phyloP scores from a whole-genome alignment of 495 filamentous ascomycete species.

The Aspergillus haitiensis region DNA sequence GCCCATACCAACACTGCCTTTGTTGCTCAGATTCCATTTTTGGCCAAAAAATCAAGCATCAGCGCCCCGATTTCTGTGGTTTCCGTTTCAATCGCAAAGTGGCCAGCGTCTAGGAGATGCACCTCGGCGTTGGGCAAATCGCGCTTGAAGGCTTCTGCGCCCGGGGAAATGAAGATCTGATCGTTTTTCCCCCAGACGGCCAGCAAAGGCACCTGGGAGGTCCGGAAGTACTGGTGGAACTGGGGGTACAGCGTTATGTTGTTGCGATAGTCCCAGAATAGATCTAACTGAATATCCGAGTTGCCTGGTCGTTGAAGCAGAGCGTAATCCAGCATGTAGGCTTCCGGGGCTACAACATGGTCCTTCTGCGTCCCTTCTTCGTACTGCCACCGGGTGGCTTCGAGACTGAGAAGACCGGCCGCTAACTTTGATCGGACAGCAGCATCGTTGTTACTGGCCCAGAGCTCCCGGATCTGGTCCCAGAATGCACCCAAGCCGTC shows the following conservation, averaged over 20 bases:
- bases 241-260: constrained; percentile 56
- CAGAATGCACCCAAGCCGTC: constrained; percentile 61
- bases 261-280: constrained; percentile 58
- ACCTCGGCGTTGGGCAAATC: constrained; percentile 55
- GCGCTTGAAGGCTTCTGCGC: constrained; percentile 59
- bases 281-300: constrained; percentile 56
- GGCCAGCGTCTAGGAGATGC: constrained; percentile 56
- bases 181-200: constrained; percentile 66
- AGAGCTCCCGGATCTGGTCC: constrained; percentile 49
- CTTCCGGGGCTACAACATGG: constrained; percentile 49
- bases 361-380: constrained; percentile 40
- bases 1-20: no score
- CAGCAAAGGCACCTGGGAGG: constrained; percentile 54
- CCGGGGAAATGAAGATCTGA: constrained; percentile 54
- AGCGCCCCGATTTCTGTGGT: constrained; percentile 46
- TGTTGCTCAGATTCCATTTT: constrained; percentile 12
- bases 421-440: constrained; percentile 41
- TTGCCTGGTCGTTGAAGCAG: constrained; percentile 53
- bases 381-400: constrained; percentile 58
- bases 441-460: constrained; percentile 41
- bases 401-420: constrained; percentile 41
- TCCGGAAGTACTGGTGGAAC: constrained; percentile 60
- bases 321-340: constrained; percentile 51
- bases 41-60: constrained; percentile 50
- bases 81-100: constrained; percentile 63